Conservation (phyloP, 805 yeast genomes). For the Yamadazyma endophytica region DNA sequence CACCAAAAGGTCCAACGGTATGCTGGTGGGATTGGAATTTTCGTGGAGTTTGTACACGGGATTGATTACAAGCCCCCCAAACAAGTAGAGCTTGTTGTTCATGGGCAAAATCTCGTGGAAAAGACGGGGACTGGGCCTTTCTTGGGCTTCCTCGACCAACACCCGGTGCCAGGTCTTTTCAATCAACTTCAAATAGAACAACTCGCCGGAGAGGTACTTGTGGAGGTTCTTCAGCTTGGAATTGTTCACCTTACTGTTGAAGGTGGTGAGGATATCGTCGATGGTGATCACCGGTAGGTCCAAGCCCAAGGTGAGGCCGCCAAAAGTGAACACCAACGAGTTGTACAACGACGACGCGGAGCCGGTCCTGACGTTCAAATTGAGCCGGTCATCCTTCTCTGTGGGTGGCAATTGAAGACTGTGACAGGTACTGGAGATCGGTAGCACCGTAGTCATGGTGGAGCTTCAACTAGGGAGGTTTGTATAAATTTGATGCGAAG, state of each 20-base stretch:
- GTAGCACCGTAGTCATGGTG: slow-evolving; percentile 64
- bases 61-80: slow-evolving; percentile 55
- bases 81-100: slow-evolving; percentile 50
- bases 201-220: slow-evolving; percentile 56
- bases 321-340: slow-evolving; percentile 60
- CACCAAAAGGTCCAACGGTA: slow-evolving; percentile 23
- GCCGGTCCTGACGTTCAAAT: slow-evolving; percentile 64
- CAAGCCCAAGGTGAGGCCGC: slow-evolving; percentile 64
- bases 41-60: slow-evolving; percentile 6
- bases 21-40: not conserved
- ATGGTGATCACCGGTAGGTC: slow-evolving; percentile 40
- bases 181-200: slow-evolving; percentile 56
- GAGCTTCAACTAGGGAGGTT: too few relatives aligned
- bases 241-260: slow-evolving; percentile 27
- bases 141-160: slow-evolving; percentile 16
- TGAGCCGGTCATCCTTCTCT: slow-evolving; percentile 50
- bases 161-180: slow-evolving; percentile 55
- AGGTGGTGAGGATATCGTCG: slow-evolving; percentile 33
- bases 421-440: slow-evolving; percentile 61
- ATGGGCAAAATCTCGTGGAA: slow-evolving; percentile 55
- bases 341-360: slow-evolving; percentile 55
- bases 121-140: slow-evolving; percentile 45
- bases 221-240: slow-evolving; percentile 20
- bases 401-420: slow-evolving; percentile 50
- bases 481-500: too few relatives aligned